A percentile compares a stretch with the other conserved stretches of the same genome.
phyloP scores from a whole-genome alignment of 306 rosid genomes.

The Hylodesmum podocarpum region DNA sequence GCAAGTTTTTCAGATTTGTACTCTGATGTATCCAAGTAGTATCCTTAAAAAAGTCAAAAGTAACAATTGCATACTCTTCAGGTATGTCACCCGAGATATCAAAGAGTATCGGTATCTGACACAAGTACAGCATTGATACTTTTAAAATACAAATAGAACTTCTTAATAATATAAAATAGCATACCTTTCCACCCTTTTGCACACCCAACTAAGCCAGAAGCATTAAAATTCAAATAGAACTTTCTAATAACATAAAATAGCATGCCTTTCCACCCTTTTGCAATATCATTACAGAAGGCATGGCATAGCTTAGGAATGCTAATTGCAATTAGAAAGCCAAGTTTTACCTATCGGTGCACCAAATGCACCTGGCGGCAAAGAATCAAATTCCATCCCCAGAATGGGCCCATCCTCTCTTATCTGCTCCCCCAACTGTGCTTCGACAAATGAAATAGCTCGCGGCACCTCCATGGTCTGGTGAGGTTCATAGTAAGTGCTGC shows the following conservation, averaged over 20 bases:
- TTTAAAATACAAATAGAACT: too few relatives aligned
- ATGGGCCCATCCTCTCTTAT: constrained; percentile 75
- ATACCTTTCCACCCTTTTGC: too few relatives aligned
- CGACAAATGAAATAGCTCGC: constrained; percentile 67
- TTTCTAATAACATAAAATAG: not conserved
- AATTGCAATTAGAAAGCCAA: constrained; percentile 17
- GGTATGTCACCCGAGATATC: too few relatives aligned
- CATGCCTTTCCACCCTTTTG: not conserved
- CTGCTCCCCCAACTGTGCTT: constrained; percentile 65
- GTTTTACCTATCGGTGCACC: constrained; percentile 68
- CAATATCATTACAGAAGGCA: not conserved
- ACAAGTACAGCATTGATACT: too few relatives aligned
- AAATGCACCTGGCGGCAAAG: constrained; percentile 76
- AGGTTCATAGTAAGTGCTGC: constrained; percentile 39
- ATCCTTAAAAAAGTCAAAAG: too few relatives aligned
- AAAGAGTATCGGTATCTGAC: too few relatives aligned
- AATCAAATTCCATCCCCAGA: constrained; percentile 78
- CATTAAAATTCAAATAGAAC: not conserved
- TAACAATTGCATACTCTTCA: too few relatives aligned
- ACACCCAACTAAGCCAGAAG: not conserved
- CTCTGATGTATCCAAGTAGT: too few relatives aligned
- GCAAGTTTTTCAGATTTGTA: too few relatives aligned
- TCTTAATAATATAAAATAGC: too few relatives aligned
- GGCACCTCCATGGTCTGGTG: constrained; percentile 50
- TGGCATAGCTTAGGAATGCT: not conserved